Conservation (phyloP, 2,329 filamentous ascomycete genomes). For the Leptodontidium sp. region DNA sequence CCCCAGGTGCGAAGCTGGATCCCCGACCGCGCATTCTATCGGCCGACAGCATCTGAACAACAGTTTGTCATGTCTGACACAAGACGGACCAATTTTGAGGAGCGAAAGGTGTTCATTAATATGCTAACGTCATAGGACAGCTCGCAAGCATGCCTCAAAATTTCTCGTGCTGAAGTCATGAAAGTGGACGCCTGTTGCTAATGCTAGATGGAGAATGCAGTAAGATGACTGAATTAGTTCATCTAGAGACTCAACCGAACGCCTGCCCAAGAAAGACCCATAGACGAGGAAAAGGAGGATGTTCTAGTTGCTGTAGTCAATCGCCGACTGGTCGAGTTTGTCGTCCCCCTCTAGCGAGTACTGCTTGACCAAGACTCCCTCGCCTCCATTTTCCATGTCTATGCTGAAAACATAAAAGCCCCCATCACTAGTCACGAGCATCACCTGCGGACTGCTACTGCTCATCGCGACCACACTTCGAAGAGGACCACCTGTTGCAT, state of each 20-base stretch:
- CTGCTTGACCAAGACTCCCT: constrained; percentile 89
- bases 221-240: constrained; percentile 2
- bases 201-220: constrained; percentile 16
- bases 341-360: constrained; percentile 68
- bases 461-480: constrained; percentile 98
- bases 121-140: constrained; percentile 8
- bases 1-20: not conserved
- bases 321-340: constrained; percentile 44
- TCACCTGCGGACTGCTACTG: constrained; percentile 91
- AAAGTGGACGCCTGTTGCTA: constrained; percentile 20
- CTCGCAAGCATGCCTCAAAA: constrained; percentile 16
- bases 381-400: constrained; percentile 92
- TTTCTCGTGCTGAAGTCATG: not conserved
- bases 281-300: not conserved
- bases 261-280: not conserved
- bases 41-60: not conserved
- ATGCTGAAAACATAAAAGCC: constrained; percentile 96
- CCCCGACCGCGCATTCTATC: not conserved
- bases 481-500: constrained; percentile 61
- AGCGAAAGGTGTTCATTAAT: constrained; percentile 18
- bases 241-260: constrained; percentile 10
- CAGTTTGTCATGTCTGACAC: not conserved
- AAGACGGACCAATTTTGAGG: not conserved
- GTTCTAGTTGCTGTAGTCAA: constrained; percentile 41
- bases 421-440: constrained; percentile 97